phyloP scores from a whole-genome alignment of 2,329 filamentous ascomycete species.

The Teratosphaeria epicoccoides region DNA sequence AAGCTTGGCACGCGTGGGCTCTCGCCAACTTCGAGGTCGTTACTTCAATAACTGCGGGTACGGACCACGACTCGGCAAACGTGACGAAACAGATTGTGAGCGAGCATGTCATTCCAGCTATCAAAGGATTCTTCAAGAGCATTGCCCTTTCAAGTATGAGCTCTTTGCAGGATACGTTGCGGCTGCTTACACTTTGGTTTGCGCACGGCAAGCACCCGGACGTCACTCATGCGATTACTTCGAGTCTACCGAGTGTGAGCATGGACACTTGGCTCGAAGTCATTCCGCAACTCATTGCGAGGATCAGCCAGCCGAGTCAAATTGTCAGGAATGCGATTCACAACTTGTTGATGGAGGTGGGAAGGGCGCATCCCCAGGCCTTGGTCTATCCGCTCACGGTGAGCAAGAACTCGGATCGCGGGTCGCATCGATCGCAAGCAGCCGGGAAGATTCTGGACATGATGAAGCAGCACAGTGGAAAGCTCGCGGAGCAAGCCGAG shows the following conservation, averaged over 20 bases:
- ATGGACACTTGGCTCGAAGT: constrained; percentile 99
- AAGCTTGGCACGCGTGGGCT: constrained; percentile 98
- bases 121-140: constrained; percentile 94
- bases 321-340: constrained; percentile 85
- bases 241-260: constrained; percentile 83
- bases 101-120: constrained; percentile 86
- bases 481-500: constrained; percentile 88
- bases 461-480: constrained; percentile 89
- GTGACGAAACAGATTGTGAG: constrained; percentile 59
- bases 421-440: constrained; percentile 65
- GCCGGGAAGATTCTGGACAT: constrained; percentile 94
- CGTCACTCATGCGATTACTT: constrained; percentile 77
- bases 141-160: constrained; percentile 86
- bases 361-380: constrained; percentile 87
- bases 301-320: constrained; percentile 91
- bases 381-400: constrained; percentile 95
- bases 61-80: constrained; percentile 48
- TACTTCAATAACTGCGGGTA: constrained; percentile 61
- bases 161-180: constrained; percentile 88
- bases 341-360: constrained; percentile 82
- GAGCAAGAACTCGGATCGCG: constrained; percentile 90
- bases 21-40: constrained; percentile 98
- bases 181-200: constrained; percentile 92
- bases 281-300: constrained; percentile 90
- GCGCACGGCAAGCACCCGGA: constrained; percentile 79